A percentile compares a stretch with the other conserved stretches of the same genome.
phyloP scores from a whole-genome alignment of 2,329 filamentous ascomycete genomes.

The Xylaria sp. region DNA sequence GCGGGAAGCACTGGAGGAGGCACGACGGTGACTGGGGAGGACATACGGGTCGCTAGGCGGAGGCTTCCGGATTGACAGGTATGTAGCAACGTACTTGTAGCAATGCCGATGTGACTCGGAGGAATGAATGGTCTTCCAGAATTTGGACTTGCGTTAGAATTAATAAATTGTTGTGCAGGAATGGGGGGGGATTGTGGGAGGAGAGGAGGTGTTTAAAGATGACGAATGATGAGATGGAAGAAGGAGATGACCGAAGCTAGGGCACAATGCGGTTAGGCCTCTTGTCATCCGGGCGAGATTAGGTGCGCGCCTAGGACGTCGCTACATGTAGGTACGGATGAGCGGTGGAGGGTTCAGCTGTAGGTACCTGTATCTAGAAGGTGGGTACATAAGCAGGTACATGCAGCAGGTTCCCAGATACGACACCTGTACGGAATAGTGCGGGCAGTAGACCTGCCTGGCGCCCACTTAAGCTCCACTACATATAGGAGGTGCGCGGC shows the following conservation, averaged over 20 bases:
- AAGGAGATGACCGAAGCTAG: conserved; percentile 13
- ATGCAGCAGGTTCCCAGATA: no score
- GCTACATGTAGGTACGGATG: not conserved
- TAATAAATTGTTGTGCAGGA: conserved; percentile 21
- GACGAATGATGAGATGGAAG: conserved; percentile 22
- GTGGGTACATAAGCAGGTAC: no score
- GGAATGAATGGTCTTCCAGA: conserved; percentile 11
- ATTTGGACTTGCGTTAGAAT: conserved; percentile 15
- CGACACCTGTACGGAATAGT: no score
- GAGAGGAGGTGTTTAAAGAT: conserved; percentile 20
- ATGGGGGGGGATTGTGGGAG: conserved; percentile 20
- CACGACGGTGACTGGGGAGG: not conserved
- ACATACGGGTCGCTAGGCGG: conserved; percentile 9
- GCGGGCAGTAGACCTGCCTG: no score
- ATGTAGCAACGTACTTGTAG: not conserved
- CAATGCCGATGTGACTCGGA: conserved; percentile 11
- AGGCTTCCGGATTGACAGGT: not conserved
- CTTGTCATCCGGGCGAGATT: not conserved
- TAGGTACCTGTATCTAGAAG: not conserved
- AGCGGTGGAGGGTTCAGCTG: not conserved
- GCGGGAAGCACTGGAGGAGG: not conserved
- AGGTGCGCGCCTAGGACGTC: not conserved
- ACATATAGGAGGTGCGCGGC: no score
- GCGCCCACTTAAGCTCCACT: no score
- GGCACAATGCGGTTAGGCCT: conserved; percentile 19